Base-by-base conservation (phyloP, 768 basidiomycete species). In the Austroboletus festivus region DNA sequence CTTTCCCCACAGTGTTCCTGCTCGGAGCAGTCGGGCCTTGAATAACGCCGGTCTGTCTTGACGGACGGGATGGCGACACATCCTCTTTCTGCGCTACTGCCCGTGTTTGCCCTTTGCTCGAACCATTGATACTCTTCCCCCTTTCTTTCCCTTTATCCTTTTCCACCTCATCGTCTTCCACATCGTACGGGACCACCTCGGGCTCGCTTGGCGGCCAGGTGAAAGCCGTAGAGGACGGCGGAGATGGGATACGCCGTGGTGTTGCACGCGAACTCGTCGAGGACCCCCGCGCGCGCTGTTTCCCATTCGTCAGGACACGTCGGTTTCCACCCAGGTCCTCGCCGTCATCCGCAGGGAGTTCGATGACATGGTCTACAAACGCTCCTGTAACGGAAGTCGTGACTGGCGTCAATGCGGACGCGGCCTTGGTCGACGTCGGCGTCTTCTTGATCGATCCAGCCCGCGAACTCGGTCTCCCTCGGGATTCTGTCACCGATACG, bases 341-440 rank as follows among this genome's bases (percentile, higher is more conserved):
- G 8, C 46, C 56, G 10, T 59, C 50, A 15, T 56, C 63, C 8
- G 43, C 10, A 0, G 56, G 61, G 23, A 64, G 46, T 18, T 61
- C 54, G 12, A 65, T 54, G 16, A 65, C 54, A 8, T 54, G 50
- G 22, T 64, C 59, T 7, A 61, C 30, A 26, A 55, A 63, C 5
- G 38, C 38, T 0, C 55, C 59, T 15, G 15, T 53, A 11, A 49
- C 47, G 3, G 51, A 48, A 3, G 18, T 38, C 13, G 44, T 30
- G n/a, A 34, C 11, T 0, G 47, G 30, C 0, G 52, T 42, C 23
- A 44, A 41, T 11, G 41, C 35, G 1, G 39, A 35, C 38, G 42
- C 22, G 19, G 30, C 46, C 21, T 21, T 8, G 9, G 50, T n/a
- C 9, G 54, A 50, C 1, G 52, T 37, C 3, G 48, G 50, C 6